A percentile compares a stretch with the other conserved stretches of the same genome.
These are phyloP conservation scores for Groenewaldozyma salmanticensis DNA, from an alignment of 805 yeast genomes.

Conservation along the genomic window DNA sequence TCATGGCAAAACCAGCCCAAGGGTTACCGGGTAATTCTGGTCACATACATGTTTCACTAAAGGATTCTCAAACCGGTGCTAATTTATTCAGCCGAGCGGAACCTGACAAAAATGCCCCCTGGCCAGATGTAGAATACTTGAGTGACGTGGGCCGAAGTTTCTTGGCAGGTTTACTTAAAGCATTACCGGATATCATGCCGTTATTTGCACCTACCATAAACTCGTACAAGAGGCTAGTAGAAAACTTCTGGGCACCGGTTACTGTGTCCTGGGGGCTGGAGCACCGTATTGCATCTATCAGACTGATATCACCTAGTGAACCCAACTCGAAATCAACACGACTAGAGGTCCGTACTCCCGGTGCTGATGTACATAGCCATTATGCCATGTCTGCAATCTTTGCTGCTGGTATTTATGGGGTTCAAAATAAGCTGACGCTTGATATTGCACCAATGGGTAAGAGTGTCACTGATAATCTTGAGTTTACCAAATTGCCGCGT, in stretches of 20 bases:
- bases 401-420: slow-evolving; percentile 26
- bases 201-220: slow-evolving; percentile 28
- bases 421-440: slow-evolving; percentile 18
- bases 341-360: slow-evolving; percentile 28
- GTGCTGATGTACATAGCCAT: slow-evolving; percentile 29
- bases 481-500: slow-evolving; percentile 21
- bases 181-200: slow-evolving; percentile 27
- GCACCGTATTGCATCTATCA: slow-evolving; percentile 26
- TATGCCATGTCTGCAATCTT: slow-evolving; percentile 27
- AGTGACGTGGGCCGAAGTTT: slow-evolving; percentile 24
- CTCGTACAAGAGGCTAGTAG: slow-evolving; percentile 28
- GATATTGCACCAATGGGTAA: slow-evolving; percentile 24
- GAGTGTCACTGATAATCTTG: slow-evolving; percentile 11
- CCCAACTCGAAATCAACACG: slow-evolving; percentile 22
- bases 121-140: slow-evolving; percentile 21
- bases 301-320: slow-evolving; percentile 25
- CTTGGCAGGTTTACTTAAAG: slow-evolving; percentile 27
- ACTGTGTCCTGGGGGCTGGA: slow-evolving; percentile 29
- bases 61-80: slow-evolving; percentile 17
- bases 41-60: slow-evolving; percentile 25
- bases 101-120: slow-evolving; percentile 19
- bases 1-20: slow-evolving; percentile 29
- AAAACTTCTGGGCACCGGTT: slow-evolving; percentile 29
- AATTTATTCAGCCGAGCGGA: slow-evolving; percentile 21
- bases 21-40: slow-evolving; percentile 30